Conservation (phyloP, 345 rosid genomes). For the Lepidium aucheri region DNA sequence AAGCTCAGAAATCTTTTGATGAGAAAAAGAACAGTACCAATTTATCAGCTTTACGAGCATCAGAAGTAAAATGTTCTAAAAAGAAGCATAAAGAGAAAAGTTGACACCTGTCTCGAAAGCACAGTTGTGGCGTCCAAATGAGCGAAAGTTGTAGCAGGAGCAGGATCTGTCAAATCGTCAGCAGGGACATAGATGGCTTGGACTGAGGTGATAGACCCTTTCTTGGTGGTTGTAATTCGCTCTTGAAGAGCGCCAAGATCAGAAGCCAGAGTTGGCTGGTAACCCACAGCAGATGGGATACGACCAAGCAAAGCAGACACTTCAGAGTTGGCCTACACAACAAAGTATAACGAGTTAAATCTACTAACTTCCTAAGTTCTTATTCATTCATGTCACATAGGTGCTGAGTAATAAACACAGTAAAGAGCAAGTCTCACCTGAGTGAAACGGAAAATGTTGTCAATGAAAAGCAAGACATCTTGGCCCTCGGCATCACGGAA, state of each 20-base stretch:
- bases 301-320: constrained; percentile 99
- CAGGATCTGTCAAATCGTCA: constrained; percentile 99
- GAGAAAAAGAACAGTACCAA: background rate
- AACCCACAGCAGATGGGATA: constrained; percentile 99
- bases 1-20: constrained; percentile 74
- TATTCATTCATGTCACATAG: background rate
- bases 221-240: constrained; percentile 97
- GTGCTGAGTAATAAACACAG: background rate
- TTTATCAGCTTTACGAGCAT: background rate
- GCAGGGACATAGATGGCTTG: constrained; percentile 99
- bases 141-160: constrained; percentile 98
- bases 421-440: constrained; percentile 36
- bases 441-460: constrained; percentile 94
- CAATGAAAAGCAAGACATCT: constrained; percentile 96
- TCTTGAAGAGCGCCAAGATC: constrained; percentile 99
- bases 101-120: constrained; percentile 79
- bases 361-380: background rate
- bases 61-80: background rate
- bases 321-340: constrained; percentile 87
- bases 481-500: constrained; percentile 99
- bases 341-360: background rate
- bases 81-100: background rate
- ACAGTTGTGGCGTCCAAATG: constrained; percentile 99
- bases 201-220: constrained; percentile 95
- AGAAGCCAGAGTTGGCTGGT: constrained; percentile 96